These are phyloP conservation scores for Apiotrichum montevideense DNA, from an alignment of 1,284 basidiomycete genomes.

Conservation along the genomic window DNA sequence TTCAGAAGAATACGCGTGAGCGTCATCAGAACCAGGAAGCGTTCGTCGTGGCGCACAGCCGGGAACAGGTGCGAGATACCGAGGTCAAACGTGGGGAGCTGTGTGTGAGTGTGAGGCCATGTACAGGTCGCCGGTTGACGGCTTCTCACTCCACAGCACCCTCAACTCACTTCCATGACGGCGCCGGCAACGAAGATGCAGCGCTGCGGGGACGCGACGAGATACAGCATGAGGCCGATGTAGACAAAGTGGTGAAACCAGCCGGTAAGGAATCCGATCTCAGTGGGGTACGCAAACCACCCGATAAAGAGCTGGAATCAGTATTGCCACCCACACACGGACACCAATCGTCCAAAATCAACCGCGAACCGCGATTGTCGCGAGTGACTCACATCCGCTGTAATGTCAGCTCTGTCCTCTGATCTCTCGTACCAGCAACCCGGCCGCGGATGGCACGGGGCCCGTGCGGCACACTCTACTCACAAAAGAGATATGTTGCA, in stretches of 20 bases:
- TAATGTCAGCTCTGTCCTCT: not conserved
- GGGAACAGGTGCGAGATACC: slow-evolving; percentile 53
- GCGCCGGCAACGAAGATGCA: slow-evolving; percentile 53
- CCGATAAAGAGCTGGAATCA: slow-evolving; percentile 34
- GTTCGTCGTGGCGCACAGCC: slow-evolving; percentile 50
- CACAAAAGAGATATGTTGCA: slow-evolving; percentile 40
- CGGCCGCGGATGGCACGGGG: not conserved
- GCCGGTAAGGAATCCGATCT: slow-evolving; percentile 54
- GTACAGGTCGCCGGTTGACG: too few species aligned
- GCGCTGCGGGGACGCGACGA: slow-evolving; percentile 47
- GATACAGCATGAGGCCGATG: slow-evolving; percentile 51
- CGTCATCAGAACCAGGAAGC: slow-evolving; percentile 56
- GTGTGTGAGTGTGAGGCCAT: not conserved
- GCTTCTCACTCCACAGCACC: too few species aligned
- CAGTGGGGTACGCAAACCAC: slow-evolving; percentile 35
- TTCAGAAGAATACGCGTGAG: slow-evolving; percentile 55
- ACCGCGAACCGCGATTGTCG: too few species aligned
- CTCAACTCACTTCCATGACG: slow-evolving; percentile 51
- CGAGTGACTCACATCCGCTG: slow-evolving; percentile 27
- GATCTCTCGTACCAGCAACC: not conserved
- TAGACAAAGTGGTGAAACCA: slow-evolving; percentile 60
- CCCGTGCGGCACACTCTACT: slow-evolving; percentile 8
- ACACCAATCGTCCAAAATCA: too few species aligned
- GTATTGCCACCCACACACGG: not conserved
- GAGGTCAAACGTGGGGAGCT: slow-evolving; percentile 57